phyloP scores from a whole-genome alignment of 441 rosid genomes.

The Corymbia calophylla region DNA sequence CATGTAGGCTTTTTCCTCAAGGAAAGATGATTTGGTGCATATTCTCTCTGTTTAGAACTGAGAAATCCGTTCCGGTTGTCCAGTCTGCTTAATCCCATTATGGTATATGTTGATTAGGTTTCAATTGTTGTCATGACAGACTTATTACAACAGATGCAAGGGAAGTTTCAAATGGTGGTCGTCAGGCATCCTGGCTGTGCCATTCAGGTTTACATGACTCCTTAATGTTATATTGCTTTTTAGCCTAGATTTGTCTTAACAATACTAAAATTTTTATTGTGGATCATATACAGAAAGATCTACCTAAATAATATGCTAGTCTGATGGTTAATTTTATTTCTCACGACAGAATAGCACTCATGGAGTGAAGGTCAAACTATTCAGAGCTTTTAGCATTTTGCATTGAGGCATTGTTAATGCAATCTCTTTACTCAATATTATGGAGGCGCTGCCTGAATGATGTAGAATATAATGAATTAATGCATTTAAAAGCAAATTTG shows the following conservation, averaged over 20 bases:
- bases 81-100: not conserved
- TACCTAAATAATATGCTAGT: slow-evolving; percentile 72
- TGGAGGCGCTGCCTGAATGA: not conserved
- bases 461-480: not conserved
- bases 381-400: not conserved
- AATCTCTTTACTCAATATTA: not conserved
- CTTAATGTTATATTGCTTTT: not conserved
- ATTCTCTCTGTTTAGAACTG: not conserved
- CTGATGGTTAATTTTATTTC: slow-evolving; percentile 58
- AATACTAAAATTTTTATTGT: not conserved
- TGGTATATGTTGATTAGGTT: not conserved
- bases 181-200: slow-evolving; percentile 94
- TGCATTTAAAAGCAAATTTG: not conserved
- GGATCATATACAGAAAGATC: slow-evolving; percentile 53
- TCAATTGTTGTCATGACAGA: slow-evolving; percentile 28
- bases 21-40: not conserved
- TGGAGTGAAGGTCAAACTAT: slow-evolving; percentile 67
- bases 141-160: slow-evolving; percentile 95
- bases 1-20: not conserved
- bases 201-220: slow-evolving; percentile 51
- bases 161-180: slow-evolving; percentile 94
- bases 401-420: not conserved
- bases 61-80: not conserved
- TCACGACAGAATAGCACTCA: slow-evolving; percentile 71
- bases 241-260: not conserved